These are phyloP conservation scores for Botryosphaeria dothidea DNA, from an alignment of 2,329 filamentous ascomycete species.

Conservation along the genomic window DNA sequence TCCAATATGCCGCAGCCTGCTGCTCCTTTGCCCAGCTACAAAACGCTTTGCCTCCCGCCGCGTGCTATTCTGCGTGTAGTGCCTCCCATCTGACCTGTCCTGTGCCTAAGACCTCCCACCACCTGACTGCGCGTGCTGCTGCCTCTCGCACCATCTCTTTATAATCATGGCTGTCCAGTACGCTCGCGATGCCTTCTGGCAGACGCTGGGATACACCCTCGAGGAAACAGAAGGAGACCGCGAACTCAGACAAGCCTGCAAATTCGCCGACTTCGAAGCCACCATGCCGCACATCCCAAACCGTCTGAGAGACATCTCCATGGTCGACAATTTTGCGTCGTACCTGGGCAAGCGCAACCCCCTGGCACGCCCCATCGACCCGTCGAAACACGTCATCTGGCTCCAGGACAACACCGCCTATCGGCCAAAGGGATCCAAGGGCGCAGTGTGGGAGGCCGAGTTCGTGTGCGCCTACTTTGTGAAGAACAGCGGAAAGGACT, in stretches of 20 bases:
- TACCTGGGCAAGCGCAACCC: slow-evolving; percentile 42
- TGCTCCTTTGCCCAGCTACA: not conserved
- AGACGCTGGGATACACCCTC: not conserved
- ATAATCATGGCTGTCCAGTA: not conserved
- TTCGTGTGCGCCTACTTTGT: slow-evolving; percentile 82
- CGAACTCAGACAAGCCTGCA: not conserved
- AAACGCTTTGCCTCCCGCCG: not conserved
- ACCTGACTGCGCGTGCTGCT: not conserved
- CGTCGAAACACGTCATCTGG: slow-evolving; percentile 76
- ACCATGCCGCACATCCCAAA: slow-evolving; percentile 36
- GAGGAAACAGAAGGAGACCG: slow-evolving; percentile 5
- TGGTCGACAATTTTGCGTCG: slow-evolving; percentile 41
- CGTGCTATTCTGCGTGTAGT: not conserved
- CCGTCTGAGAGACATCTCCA: slow-evolving; percentile 34
- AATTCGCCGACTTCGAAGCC: slow-evolving; percentile 37
- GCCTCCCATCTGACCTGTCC: not conserved
- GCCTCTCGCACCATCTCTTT: too few species aligned
- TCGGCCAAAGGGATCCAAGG: slow-evolving; percentile 40
- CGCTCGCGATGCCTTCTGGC: slow-evolving; percentile 8
- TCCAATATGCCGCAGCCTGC: not conserved
- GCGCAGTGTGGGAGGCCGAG: slow-evolving; percentile 70
- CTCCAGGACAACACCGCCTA: slow-evolving; percentile 88
- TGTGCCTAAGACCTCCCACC: not conserved
- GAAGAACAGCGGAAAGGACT: slow-evolving; percentile 65
- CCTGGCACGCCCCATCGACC: slow-evolving; percentile 50